A percentile compares a stretch with the other conserved stretches of the same genome.
Conservation (phyloP, 2,329 filamentous ascomycete genomes). For the Pseudohalonectria lignicola region DNA sequence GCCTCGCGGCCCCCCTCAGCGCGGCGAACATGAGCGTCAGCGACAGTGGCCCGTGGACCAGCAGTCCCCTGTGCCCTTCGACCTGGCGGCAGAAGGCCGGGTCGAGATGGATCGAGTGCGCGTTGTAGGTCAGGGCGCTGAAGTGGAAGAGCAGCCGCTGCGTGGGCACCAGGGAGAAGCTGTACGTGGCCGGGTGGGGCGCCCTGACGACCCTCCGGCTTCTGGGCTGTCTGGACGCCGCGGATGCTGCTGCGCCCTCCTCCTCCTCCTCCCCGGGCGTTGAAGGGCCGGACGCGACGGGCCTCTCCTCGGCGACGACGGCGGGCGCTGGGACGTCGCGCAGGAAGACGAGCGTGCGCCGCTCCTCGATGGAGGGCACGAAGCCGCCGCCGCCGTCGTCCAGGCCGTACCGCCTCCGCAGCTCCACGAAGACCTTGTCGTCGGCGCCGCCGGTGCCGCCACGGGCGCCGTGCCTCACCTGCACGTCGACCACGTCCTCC, state of each 20-base stretch:
- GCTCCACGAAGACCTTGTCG: constrained; percentile 38
- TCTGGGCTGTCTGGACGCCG: too few relatives aligned
- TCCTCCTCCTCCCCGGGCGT: too few relatives aligned
- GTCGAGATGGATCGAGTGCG: constrained; percentile 83
- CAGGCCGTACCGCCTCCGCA: constrained; percentile 33
- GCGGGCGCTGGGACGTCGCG: constrained; percentile 17
- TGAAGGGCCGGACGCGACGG: too few relatives aligned
- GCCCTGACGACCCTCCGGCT: too few relatives aligned
- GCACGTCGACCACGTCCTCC: constrained; percentile 23
- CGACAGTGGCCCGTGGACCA: constrained; percentile 81
- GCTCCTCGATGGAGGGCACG: constrained; percentile 28
- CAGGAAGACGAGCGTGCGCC: constrained; percentile 42
- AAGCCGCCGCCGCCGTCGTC: constrained; percentile 9
- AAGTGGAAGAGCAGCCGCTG: constrained; percentile 74
- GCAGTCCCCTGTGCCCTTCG: constrained; percentile 63
- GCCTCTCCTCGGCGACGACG: too few relatives aligned
- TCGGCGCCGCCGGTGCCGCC: too few relatives aligned
- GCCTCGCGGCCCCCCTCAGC: constrained; percentile 29
- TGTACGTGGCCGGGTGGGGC: constrained; percentile 21
- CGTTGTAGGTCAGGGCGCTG: constrained; percentile 85
- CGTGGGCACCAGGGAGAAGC: constrained; percentile 51
- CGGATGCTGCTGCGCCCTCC: constrained; percentile 2
- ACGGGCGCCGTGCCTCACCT: too few relatives aligned
- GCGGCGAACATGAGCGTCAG: constrained; percentile 66
- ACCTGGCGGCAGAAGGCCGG: constrained; percentile 53